Base-by-base conservation (phyloP, 768 basidiomycete genomes). In the Suillus variegatus region DNA sequence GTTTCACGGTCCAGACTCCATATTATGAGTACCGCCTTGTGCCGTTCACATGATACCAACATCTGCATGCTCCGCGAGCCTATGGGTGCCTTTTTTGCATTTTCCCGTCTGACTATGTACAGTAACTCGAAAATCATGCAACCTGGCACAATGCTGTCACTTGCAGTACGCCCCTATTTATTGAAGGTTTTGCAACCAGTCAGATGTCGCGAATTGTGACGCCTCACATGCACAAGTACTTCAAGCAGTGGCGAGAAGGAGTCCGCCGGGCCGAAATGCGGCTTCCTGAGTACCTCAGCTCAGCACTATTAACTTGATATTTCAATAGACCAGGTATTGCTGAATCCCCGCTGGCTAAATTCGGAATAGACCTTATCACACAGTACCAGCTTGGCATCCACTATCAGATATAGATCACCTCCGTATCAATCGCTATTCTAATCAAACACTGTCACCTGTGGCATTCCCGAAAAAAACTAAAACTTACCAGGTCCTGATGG, bases 1-100 rank as follows among this genome's bases (percentile, higher is more conserved):
- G 28, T 22, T 32, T 38, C 9, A 40, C 35, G 25, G 36, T 62
- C 60, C 32, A 32, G 32, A 32, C 32, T 32, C 6, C 47, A 52
- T 32, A 36, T 12, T 10, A 25, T 65, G 36, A 49, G 47, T 22
- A 32, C 60, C 9, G 46, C 5, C 60, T 62, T 65, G 36, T 56
- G 35, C 38, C 7, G 35, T n/a, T 36, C n/a, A 20, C 14, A 2
- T 9, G 25, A 16, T 16, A 51, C 32, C 22, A 8, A 0, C 8
- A 51, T 51, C 13, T 51, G 49, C 22, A 14, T 14, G 14, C 28
- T 25, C 22, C 13, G 22, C 14, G 12, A 14, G 22, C 22, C 47
- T 28, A 51, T 25, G 22, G 22, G 25, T 32, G 4, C 32, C 32
- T 32, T 32, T 32, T 32, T 32, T 4, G 32, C 32, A 32, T 32